These are phyloP conservation scores for Pyrenochaeta sp. DNA, from an alignment of 2,329 filamentous ascomycete species.

Conservation along the genomic window DNA sequence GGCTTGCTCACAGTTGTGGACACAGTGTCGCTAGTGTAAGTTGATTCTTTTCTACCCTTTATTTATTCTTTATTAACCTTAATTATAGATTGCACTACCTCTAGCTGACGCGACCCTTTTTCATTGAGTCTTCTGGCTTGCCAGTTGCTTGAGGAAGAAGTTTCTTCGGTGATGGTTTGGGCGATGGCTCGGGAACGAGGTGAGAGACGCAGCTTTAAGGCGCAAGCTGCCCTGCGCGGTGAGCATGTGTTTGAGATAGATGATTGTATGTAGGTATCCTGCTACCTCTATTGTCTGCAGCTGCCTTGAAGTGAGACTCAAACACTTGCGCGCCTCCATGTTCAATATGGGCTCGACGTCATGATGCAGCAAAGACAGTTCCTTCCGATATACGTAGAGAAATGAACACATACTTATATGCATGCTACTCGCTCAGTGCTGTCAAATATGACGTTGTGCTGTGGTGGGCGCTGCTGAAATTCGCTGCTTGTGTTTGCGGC, in stretches of 20 bases:
- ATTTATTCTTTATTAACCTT: no score
- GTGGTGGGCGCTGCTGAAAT: conserved; percentile 13
- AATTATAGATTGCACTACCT: conserved; percentile 22
- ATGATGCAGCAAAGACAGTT: background rate
- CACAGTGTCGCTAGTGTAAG: conserved; percentile 30
- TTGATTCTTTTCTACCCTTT: no score
- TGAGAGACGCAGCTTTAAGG: background rate
- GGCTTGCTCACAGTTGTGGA: conserved; percentile 26
- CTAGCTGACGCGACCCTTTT: conserved; percentile 53
- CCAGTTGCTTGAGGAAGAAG: conserved; percentile 67
- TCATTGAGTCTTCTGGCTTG: conserved; percentile 66
- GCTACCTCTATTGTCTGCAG: no score
- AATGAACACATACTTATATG: background rate
- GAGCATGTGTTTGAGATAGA: background rate
- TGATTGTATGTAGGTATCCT: no score
- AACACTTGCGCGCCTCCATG: no score
- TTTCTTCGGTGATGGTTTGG: background rate
- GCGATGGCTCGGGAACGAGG: background rate
- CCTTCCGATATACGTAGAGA: background rate
- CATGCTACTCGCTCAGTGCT: background rate
- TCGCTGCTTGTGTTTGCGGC: conserved; percentile 11
- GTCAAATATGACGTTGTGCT: conserved; percentile 9
- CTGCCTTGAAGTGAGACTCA: no score
- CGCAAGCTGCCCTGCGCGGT: background rate
- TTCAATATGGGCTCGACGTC: background rate